A percentile compares a stretch with the other conserved stretches of the same genome.
These are phyloP conservation scores for Tetrapyrgos nigripes DNA, from an alignment of 1,284 basidiomycete species.

Conservation along the genomic window DNA sequence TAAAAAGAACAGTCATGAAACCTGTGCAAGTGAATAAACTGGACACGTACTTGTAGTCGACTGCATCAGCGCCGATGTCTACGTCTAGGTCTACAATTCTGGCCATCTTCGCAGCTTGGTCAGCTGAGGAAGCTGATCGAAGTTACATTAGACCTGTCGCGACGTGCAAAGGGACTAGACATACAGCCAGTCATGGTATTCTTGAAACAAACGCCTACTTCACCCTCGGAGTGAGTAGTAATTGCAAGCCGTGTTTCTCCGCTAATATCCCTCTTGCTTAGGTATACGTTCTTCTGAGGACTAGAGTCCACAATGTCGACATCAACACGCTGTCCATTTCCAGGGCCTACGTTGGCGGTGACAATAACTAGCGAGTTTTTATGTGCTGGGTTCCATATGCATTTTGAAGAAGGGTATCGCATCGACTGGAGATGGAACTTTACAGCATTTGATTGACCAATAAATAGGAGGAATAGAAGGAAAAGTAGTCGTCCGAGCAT, in stretches of 20 bases:
- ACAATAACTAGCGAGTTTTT: slow-evolving; percentile 89
- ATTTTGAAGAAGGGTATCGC: slow-evolving; percentile 77
- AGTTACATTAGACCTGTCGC: slow-evolving; percentile 22
- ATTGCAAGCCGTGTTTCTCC: slow-evolving; percentile 94
- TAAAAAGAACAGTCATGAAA: not conserved
- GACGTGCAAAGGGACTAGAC: slow-evolving; percentile 35
- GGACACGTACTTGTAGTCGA: slow-evolving; percentile 91
- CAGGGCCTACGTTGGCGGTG: slow-evolving; percentile 87
- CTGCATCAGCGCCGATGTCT: slow-evolving; percentile 97
- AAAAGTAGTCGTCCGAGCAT: slow-evolving; percentile 19
- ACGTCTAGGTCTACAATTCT: slow-evolving; percentile 92
- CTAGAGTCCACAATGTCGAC: slow-evolving; percentile 94
- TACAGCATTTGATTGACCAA: slow-evolving; percentile 62
- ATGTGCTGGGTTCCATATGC: slow-evolving; percentile 95
- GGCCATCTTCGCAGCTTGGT: slow-evolving; percentile 54
- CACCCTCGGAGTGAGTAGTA: slow-evolving; percentile 92
- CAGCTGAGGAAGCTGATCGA: slow-evolving; percentile 44
- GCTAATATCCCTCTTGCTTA: slow-evolving; percentile 88
- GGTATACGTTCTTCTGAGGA: slow-evolving; percentile 88
- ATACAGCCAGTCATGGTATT: slow-evolving; percentile 79
- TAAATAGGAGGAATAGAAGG: slow-evolving; percentile 37
- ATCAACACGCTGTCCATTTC: slow-evolving; percentile 82
- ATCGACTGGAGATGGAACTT: slow-evolving; percentile 82
- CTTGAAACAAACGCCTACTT: slow-evolving; percentile 94
- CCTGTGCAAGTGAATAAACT: not conserved